Evolutionary conservation across 129 eudicot genomes (phyloP).

Genomic region (Saposhnikovia divaricata): DNA sequence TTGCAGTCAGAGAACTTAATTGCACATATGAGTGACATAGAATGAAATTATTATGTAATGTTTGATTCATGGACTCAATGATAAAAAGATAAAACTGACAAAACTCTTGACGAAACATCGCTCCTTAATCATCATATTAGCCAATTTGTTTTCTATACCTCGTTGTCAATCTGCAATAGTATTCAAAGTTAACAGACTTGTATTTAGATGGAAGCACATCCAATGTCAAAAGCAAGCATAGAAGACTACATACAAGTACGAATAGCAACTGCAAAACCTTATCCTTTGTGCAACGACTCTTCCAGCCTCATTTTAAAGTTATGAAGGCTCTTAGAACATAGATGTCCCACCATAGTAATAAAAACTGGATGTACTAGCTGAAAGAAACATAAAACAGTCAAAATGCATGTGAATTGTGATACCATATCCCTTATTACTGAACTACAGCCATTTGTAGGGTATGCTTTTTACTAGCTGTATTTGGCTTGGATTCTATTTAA

Average conservation of each 20-base stretch:
- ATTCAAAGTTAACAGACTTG: not conserved
- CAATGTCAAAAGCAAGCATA: slow-evolving; percentile 24
- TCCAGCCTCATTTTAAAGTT: slow-evolving; percentile 26
- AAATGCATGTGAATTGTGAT: not conserved
- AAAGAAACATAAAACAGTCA: slow-evolving; percentile 10
- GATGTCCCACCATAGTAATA: slow-evolving; percentile 30
- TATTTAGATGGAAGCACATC: slow-evolving; percentile 11
- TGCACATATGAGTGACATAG: no score
- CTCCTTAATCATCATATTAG: not conserved
- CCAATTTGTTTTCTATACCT: not conserved
- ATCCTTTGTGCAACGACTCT: slow-evolving; percentile 22
- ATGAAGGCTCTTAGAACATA: slow-evolving; percentile 24
- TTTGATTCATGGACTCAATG: not conserved
- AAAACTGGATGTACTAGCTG: slow-evolving; percentile 42
- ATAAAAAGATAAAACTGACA: not conserved
- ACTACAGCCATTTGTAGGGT: not conserved
- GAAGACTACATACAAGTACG: slow-evolving; percentile 18
- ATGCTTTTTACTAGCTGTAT: not conserved
- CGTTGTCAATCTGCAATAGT: not conserved
- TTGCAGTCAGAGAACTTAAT: no score
- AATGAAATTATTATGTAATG: not conserved
- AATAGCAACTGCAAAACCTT: slow-evolving; percentile 31
- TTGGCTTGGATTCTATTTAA: not conserved
- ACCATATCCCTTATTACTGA: not conserved
- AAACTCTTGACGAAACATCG: not conserved